Conservation (phyloP, 371 early-diverging fungal genomes). For the Mortierella sp. region DNA sequence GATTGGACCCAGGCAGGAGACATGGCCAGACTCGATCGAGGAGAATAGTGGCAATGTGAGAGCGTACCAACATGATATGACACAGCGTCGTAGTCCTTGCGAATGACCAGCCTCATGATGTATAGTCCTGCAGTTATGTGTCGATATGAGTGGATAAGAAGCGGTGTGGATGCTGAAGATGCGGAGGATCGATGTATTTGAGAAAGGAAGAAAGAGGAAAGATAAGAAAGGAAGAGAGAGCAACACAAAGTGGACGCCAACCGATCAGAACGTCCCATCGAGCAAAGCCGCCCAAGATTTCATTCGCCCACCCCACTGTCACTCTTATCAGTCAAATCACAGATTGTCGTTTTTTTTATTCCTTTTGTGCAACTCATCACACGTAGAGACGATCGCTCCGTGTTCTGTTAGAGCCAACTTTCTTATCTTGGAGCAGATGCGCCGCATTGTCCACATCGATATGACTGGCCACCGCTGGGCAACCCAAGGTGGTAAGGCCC, state of each 20-base stretch:
- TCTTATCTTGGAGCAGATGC: slow-evolving; percentile 40
- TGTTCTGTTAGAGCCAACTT: slow-evolving; percentile 41
- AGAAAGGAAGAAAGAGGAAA: slow-evolving; percentile 11
- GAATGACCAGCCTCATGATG: slow-evolving; percentile 76
- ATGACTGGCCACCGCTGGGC: slow-evolving; percentile 15
- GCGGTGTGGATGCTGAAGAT: background rate
- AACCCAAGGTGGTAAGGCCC: slow-evolving; percentile 28
- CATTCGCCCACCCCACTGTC: background rate
- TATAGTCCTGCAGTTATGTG: slow-evolving; percentile 2
- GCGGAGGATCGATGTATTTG: background rate
- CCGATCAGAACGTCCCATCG: too few species aligned
- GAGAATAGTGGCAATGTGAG: background rate
- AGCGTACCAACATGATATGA: slow-evolving; percentile 70
- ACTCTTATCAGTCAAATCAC: slow-evolving; percentile 13
- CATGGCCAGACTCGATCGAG: background rate
- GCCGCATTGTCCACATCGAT: slow-evolving; percentile 26
- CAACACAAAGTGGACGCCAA: slow-evolving; percentile 2
- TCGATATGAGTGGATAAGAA: slow-evolving; percentile 1
- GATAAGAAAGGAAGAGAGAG: slow-evolving; percentile 16
- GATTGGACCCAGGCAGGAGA: too few species aligned
- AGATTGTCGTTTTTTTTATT: slow-evolving; percentile 7
- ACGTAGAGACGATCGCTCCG: slow-evolving; percentile 46
- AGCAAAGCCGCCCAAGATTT: too few species aligned
- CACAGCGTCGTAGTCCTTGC: slow-evolving; percentile 74
- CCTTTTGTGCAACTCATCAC: background rate